Base-by-base conservation (phyloP, 371 early-diverging fungal genomes). In the Lichtheimia ramosa region DNA sequence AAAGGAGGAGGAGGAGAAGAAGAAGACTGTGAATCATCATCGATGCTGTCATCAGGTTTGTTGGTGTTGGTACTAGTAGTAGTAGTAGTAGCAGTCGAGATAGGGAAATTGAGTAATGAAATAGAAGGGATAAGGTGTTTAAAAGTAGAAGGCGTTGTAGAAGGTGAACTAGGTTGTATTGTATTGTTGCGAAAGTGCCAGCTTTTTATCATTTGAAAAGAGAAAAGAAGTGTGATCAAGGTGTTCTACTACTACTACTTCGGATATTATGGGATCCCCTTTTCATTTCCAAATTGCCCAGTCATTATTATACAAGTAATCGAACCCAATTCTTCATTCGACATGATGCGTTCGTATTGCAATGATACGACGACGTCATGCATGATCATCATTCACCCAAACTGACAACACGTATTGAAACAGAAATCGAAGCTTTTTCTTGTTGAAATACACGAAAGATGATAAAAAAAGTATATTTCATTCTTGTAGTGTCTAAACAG, bases 111-210 rank as follows among this genome's bases (percentile, higher is more conserved):
- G 28, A 75, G 62, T 27, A 62, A 54, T 6, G 75, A 75, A 0
- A 75, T 28, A 2, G 75, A 75, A 16, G 75, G 75, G 52, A 75
- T 69, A 13, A 72, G 51, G 14, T 58, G 60, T 48, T 72, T 75
- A 14, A 75, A 56, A 14, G 70, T 56, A 14, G 68, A 65, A 1
- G 54, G 18, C 6, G 46, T 46, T 18, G 46, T 21, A 46, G 46
- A 46, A 46, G 46, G 21, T 21, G 46, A 18, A 2, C 18, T 18
- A 21, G 46, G 46, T 18, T 46, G n/a, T 18, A 46, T 10, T 7
- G 46, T 8, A 10, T 46, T 46, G 46, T n/a, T 46, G n/a, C 46
- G n/a, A n/a, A 46, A 21, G 5, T 46, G n/a, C 46, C 46, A 46
- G 16, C 21, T 46, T 21, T 46, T 46, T 34, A 34, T 34, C 34